Evolutionary conservation across 106 monocot species (phyloP), one percentile per base, ranked within the genome.

Genomic region (Iris macrosiphon): DNA sequence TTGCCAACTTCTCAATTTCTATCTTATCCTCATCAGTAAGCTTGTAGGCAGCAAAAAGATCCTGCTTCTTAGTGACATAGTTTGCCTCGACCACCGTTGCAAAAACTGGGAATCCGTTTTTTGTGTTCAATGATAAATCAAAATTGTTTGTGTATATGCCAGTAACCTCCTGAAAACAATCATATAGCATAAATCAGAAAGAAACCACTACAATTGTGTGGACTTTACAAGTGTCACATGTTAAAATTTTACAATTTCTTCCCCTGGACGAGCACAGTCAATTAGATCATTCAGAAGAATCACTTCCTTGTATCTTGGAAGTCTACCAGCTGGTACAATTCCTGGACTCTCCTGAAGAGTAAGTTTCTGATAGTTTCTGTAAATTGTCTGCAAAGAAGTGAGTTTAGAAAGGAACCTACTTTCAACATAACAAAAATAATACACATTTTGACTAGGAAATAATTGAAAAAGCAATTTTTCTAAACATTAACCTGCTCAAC

Each of bases 311-410:
- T 91, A 78, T 75, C 98, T 83, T 45, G 98, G 98, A 52, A 98
- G 83, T 66, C 98, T 77, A 45, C 98, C 98, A 73, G 98, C 90
- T 26, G 98, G 98, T 14, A 98, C 98, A 61, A 83, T 91, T 60
- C 98, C 98, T 56, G 98, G 98, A 67, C 98, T 98, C 67, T 98
- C 98, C 65, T 98, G 98, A 64, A 98, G 90, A 11, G 98, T 87
- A 10, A 98, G 90, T 68, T 98, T 98, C 73, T 98, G 98, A 63
- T 98, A 98, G 66, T 98, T 98, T 65, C 98, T 76, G 47, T 98
- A 98, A 64, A 98, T 81, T 28, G 98, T 98, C 98, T 98, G 69
- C 51, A 78, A 59, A 4, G 16, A 23, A 17, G 12, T 19, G 40
- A n/a, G n/a, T n/a, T n/a, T n/a, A n/a, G n/a, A n/a, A n/a, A n/a